A percentile compares a stretch with the other conserved stretches of the same genome.
These are phyloP conservation scores for Cunninghamia lanceolata DNA, from an alignment of 75 land plant species.

Conservation along the genomic window DNA sequence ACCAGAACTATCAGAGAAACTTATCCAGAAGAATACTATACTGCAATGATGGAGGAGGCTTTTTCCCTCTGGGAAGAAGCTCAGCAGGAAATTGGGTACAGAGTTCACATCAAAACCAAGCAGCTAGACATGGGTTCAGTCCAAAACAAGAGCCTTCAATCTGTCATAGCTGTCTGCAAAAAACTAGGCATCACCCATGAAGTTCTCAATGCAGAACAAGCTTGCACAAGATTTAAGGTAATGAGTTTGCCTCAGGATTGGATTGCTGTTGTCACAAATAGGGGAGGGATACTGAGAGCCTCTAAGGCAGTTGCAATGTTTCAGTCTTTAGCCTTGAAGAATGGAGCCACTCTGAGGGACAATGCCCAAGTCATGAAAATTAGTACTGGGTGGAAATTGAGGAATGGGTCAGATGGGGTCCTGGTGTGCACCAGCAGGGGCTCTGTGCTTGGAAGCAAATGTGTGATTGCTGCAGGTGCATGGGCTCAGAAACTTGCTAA, in stretches of 20 bases:
- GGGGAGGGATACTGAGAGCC: slow-evolving; percentile 78
- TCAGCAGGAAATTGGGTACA: slow-evolving; percentile 61
- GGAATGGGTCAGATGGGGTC: slow-evolving; percentile 19
- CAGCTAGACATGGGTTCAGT: slow-evolving; percentile 76
- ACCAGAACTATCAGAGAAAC: slow-evolving; percentile 81
- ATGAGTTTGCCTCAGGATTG: slow-evolving; percentile 49
- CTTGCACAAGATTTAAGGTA: slow-evolving; percentile 28
- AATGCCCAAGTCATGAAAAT: slow-evolving; percentile 46
- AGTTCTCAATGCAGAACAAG: slow-evolving; percentile 27
- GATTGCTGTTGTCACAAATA: slow-evolving; percentile 43
- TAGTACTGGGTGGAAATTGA: slow-evolving; percentile 21
- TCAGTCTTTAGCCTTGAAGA: slow-evolving; percentile 56
- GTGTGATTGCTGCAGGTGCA: slow-evolving; percentile 80
- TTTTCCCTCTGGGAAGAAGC: slow-evolving; percentile 64
- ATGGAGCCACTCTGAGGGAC: slow-evolving; percentile 73
- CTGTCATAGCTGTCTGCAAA: slow-evolving; percentile 32
- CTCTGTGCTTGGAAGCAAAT: slow-evolving; percentile 44
- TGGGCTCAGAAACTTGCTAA: slow-evolving; percentile 66
- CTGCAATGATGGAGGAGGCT: slow-evolving; percentile 56
- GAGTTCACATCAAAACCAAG: slow-evolving; percentile 42
- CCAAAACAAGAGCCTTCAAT: slow-evolving; percentile 34
- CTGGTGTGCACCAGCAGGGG: slow-evolving; percentile 37
- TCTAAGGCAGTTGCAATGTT: slow-evolving; percentile 91
- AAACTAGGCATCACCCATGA: slow-evolving; percentile 18
- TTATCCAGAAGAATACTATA: slow-evolving; percentile 77